Percentiles rank a stretch among this genome's conserved stretches.
Conservation (phyloP, 257 asterid genomes). For the Capsicum rhomboideum region DNA sequence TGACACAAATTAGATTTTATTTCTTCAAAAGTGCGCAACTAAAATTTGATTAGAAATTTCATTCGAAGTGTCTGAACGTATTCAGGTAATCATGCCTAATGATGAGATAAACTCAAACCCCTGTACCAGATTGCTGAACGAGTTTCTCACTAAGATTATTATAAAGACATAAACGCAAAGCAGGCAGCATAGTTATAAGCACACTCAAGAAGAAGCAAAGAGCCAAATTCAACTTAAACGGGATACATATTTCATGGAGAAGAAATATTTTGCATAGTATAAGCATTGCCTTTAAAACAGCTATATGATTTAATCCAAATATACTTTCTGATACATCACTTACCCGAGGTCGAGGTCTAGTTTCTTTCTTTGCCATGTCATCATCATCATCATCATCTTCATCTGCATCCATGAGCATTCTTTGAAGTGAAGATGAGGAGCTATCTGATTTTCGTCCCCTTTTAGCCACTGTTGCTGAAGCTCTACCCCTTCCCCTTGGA, state of each 20-base stretch:
- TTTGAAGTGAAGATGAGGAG: slow-evolving; percentile 67
- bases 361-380: slow-evolving; percentile 44
- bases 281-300: background rate
- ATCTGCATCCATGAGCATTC: slow-evolving; percentile 55
- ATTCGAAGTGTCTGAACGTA: too few species aligned
- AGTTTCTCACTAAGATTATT: background rate
- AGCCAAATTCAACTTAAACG: background rate
- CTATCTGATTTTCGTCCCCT: slow-evolving; percentile 73
- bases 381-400: slow-evolving; percentile 69
- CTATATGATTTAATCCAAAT: background rate
- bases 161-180: background rate
- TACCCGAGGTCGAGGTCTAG: slow-evolving; percentile 77
- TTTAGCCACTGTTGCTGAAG: slow-evolving; percentile 55
- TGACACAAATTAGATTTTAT: too few species aligned
- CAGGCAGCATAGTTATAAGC: background rate
- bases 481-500: slow-evolving; percentile 83
- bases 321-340: slow-evolving; percentile 4
- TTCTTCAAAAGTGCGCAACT: too few species aligned
- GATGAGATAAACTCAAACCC: too few species aligned
- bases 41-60: background rate
- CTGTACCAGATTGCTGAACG: too few species aligned
- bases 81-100: too few species aligned
- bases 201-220: background rate
- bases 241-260: background rate
- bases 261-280: background rate